Base-by-base conservation (phyloP, 169 alveolate species). In the Blepharisma undulans region DNA sequence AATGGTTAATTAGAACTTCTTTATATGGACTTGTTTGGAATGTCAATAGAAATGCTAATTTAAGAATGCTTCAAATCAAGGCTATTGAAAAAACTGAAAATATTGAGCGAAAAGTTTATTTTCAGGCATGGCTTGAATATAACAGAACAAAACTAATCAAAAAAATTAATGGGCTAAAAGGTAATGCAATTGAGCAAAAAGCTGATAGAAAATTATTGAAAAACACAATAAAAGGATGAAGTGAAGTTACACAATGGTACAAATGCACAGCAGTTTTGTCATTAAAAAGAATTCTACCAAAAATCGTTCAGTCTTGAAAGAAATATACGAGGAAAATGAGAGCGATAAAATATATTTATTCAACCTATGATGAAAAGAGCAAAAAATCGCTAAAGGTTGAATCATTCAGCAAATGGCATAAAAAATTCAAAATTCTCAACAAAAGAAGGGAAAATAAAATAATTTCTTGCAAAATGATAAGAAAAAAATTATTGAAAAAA, bases 341-440 rank as follows among this genome's bases (percentile, higher is more conserved):
- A 12, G 30, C 10, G 19, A 25, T 29, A 21, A 78, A 78, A 32
- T 78, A 25, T 29, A 78, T 74, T 74, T 74, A 25, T 25, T 25
- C 29, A 14, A 22, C 80, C 12, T 74, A 74, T 29, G 36, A 25
- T 6, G 33, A 74, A 74, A 29, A 22, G 19, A 74, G 33, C 10
- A 74, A 74, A 74, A 22, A 25, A 22, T 22, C 29, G 19, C 0
- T 74, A 18, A 74, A 74, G 29, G 18, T 27, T 10, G 30, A 78
- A 10, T 27, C 34, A 10, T 78, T 78, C 27, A 78, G 18, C 10
- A 21, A 21, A 10, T 78, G 86, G 86, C 61, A 27, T 78, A 0
- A 25, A 78, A 78, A 25, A 78, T 21, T 78, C 34, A 78, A 78
- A 78, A 78, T 82, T 16, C 89, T 22, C 72, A 32, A 82, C 14